These are phyloP conservation scores for Leptosphaerulina australis DNA, from an alignment of 2,329 filamentous ascomycete species.

Conservation along the genomic window DNA sequence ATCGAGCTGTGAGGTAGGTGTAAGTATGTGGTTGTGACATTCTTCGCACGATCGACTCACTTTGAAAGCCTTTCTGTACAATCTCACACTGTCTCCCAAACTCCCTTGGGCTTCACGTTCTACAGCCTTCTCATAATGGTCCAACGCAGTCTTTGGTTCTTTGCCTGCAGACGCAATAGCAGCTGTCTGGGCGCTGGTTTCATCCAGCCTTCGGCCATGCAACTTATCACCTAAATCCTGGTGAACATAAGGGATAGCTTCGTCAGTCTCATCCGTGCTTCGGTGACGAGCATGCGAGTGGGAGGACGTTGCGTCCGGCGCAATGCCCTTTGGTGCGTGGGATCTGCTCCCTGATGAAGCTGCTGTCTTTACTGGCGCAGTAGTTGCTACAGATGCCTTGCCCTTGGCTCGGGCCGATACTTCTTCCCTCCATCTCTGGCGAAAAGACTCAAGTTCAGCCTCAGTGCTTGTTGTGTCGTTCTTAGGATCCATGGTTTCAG, in stretches of 20 bases:
- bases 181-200: slow-evolving; percentile 46
- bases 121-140: slow-evolving; percentile 91
- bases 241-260: slow-evolving; percentile 50
- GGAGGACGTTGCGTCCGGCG: slow-evolving; percentile 27
- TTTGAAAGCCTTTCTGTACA: slow-evolving; percentile 90
- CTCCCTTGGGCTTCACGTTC: slow-evolving; percentile 85
- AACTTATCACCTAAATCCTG: slow-evolving; percentile 56
- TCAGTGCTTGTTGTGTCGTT: slow-evolving; percentile 46
- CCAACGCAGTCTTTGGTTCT: slow-evolving; percentile 77
- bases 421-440: slow-evolving; percentile 84
- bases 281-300: slow-evolving; percentile 35
- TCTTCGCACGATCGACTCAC: slow-evolving; percentile 54
- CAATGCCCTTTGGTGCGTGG: slow-evolving; percentile 32
- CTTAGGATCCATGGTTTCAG: slow-evolving; percentile 25
- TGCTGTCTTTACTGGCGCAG: slow-evolving; percentile 22
- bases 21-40: slow-evolving; percentile 14
- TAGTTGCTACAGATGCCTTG: slow-evolving; percentile 27
- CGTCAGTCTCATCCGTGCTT: slow-evolving; percentile 48
- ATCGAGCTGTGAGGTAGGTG: slow-evolving; percentile 67
- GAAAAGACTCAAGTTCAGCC: slow-evolving; percentile 82
- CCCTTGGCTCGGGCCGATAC: slow-evolving; percentile 62
- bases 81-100: slow-evolving; percentile 82
- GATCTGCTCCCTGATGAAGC: slow-evolving; percentile 31
- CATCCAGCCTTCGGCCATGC: slow-evolving; percentile 52
- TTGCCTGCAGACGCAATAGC: slow-evolving; percentile 38